A percentile compares a stretch with the other conserved stretches of the same genome.
Conservation (phyloP, 768 basidiomycete genomes). For the Strobilomyces confusus region DNA sequence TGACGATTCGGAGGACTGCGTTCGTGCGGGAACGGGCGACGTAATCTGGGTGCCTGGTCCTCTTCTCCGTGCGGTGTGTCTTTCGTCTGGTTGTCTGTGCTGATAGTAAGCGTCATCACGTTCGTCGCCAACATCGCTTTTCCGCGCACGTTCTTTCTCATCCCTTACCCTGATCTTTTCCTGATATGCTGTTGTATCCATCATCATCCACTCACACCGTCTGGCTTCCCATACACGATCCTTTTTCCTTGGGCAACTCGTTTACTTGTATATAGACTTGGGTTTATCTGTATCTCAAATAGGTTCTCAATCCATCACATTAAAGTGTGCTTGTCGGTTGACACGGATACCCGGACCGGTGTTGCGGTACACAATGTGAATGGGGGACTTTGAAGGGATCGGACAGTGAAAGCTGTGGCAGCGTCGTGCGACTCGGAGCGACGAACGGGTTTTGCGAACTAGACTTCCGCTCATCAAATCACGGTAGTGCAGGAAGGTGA, state of each 20-base stretch:
- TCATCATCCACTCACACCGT: not conserved
- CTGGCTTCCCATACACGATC: not conserved
- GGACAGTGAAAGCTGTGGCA: not conserved
- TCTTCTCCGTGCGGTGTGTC: too few relatives aligned
- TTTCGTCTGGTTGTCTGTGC: not conserved
- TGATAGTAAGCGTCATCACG: not conserved
- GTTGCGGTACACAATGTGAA: too few relatives aligned
- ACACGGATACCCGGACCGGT: not conserved
- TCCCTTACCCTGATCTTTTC: not conserved
- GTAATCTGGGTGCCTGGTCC: too few relatives aligned
- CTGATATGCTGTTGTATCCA: not conserved
- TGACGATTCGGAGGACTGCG: slow-evolving; percentile 10
- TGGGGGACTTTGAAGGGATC: not conserved
- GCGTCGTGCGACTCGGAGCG: not conserved
- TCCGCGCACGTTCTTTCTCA: too few relatives aligned
- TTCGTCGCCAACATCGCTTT: too few relatives aligned
- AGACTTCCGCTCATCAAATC: too few relatives aligned
- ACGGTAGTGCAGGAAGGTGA: too few relatives aligned
- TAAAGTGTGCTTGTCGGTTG: not conserved
- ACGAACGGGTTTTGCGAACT: not conserved
- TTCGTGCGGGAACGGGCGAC: not conserved
- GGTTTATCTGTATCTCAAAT: not conserved
- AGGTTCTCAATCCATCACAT: not conserved
- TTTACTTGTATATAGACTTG: not conserved
- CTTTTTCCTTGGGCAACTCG: not conserved